These are phyloP conservation scores for Scheffersomyces titani DNA, from an alignment of 1,139 yeast species.

Conservation along the genomic window DNA sequence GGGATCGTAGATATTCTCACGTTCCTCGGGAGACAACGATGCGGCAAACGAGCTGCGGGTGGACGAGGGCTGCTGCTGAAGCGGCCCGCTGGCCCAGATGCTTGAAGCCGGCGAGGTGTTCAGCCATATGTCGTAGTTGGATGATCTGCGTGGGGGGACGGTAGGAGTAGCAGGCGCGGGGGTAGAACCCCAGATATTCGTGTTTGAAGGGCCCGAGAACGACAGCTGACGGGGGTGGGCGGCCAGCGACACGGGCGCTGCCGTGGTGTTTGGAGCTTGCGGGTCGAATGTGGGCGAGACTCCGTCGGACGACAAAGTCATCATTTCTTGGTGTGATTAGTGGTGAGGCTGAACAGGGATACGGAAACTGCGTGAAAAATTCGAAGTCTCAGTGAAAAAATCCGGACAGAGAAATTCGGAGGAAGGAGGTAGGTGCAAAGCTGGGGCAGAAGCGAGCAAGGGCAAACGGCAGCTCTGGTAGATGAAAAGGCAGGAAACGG, in stretches of 20 bases:
- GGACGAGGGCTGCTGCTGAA: not conserved
- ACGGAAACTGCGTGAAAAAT: not conserved
- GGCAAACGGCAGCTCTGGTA: not conserved
- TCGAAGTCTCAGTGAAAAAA: not conserved
- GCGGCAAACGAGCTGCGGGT: not conserved
- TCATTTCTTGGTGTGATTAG: not conserved
- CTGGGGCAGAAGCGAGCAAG: not conserved
- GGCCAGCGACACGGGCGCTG: conserved; percentile 6
- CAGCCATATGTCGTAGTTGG: not conserved
- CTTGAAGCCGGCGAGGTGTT: not conserved
- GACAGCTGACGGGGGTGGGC: not conserved
- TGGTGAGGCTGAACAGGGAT: no score
- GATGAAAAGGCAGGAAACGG: not conserved
- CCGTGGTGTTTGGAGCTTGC: conserved; percentile 10
- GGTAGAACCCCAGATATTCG: not conserved
- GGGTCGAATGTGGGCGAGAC: not conserved
- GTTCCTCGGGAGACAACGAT: not conserved
- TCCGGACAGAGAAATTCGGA: no score
- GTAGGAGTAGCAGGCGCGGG: not conserved
- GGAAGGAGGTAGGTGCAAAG: not conserved
- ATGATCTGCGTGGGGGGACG: not conserved
- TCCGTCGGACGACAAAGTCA: not conserved
- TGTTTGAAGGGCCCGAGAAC: not conserved
- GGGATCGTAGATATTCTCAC: conserved; percentile 3
- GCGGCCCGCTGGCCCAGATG: not conserved